A percentile compares a stretch with the other conserved stretches of the same genome.
phyloP scores from a whole-genome alignment of 2,329 filamentous ascomycete species.

The Aureobasidium mangrovei region DNA sequence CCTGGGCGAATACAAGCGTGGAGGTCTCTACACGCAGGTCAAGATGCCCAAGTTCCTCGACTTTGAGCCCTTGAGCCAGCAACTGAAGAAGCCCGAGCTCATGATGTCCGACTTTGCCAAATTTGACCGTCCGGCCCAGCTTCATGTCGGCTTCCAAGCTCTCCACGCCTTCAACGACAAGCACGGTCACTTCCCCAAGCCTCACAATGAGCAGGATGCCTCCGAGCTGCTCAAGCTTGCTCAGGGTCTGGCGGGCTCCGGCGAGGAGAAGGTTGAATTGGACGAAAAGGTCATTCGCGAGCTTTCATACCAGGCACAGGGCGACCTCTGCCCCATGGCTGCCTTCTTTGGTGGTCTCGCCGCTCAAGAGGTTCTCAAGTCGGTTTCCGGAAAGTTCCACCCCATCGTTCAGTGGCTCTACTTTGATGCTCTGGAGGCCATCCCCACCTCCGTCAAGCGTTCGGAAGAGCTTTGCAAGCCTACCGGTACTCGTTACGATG shows the following conservation, averaged over 20 bases:
- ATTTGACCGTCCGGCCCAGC: slow-evolving; percentile 85
- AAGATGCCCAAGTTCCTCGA: slow-evolving; percentile 95
- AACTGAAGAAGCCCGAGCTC: slow-evolving; percentile 80
- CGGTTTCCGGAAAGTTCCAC: slow-evolving; percentile 94
- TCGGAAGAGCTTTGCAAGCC: slow-evolving; percentile 86
- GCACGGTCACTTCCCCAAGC: slow-evolving; percentile 67
- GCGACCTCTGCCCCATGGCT: slow-evolving; percentile 84
- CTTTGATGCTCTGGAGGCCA: slow-evolving; percentile 93
- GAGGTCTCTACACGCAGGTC: slow-evolving; percentile 87
- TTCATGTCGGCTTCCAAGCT: slow-evolving; percentile 88
- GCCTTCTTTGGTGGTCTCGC: slow-evolving; percentile 91
- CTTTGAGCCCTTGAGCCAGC: slow-evolving; percentile 71
- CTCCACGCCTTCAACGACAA: slow-evolving; percentile 74
- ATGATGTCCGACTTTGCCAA: slow-evolving; percentile 95
- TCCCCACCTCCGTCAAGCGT: slow-evolving; percentile 65
- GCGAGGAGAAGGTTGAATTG: slow-evolving; percentile 67
- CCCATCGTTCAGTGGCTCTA: slow-evolving; percentile 96
- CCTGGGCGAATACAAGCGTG: slow-evolving; percentile 77
- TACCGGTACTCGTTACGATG: slow-evolving; percentile 78
- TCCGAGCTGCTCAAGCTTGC: slow-evolving; percentile 66
- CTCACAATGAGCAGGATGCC: slow-evolving; percentile 80
- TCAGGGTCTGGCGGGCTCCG: slow-evolving; percentile 57
- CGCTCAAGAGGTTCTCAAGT: slow-evolving; percentile 92
- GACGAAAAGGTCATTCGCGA: slow-evolving; percentile 90
- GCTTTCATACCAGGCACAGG: slow-evolving; percentile 85